Evolutionary conservation across 176 grass and related monocot genomes (phyloP).

Genomic region (Phragmites australis): DNA sequence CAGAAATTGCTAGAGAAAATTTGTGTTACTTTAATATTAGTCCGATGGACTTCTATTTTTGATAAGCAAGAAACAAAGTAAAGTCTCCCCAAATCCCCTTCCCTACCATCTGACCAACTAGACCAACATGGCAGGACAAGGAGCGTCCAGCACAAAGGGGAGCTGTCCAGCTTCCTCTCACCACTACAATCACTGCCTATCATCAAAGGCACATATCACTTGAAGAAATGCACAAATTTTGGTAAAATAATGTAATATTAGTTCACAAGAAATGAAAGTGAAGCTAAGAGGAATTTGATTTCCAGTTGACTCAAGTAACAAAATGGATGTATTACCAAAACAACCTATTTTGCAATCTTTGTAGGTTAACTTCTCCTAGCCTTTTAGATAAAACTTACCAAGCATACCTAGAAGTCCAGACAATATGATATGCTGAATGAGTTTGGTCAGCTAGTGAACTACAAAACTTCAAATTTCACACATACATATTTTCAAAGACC

Average conservation of each 20-base stretch:
- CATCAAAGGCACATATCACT: slow-evolving; percentile 13
- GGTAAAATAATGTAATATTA: not conserved
- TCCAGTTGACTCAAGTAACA: not conserved
- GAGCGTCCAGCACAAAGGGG: not conserved
- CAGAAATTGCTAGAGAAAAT: not conserved
- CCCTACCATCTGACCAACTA: not conserved
- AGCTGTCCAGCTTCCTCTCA: not conserved
- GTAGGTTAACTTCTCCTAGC: not conserved
- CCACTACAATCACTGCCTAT: not conserved
- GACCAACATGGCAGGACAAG: slow-evolving; percentile 5
- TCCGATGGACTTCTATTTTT: not conserved
- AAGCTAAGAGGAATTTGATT: not conserved
- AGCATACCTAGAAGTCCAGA: not conserved
- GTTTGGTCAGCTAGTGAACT: not conserved
- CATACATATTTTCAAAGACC: not conserved
- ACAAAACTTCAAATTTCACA: not conserved
- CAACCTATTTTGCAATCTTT: not conserved
- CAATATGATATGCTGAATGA: not conserved
- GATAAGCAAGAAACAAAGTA: slow-evolving; percentile 16
- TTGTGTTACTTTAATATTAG: not conserved
- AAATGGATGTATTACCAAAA: not conserved
- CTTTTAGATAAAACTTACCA: not conserved
- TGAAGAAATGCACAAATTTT: slow-evolving; percentile 7
- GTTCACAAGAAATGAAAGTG: not conserved
- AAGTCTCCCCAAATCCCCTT: not conserved